These are phyloP conservation scores for Exophiala xenobiotica DNA, from an alignment of 2,329 filamentous ascomycete genomes.

Conservation along the genomic window DNA sequence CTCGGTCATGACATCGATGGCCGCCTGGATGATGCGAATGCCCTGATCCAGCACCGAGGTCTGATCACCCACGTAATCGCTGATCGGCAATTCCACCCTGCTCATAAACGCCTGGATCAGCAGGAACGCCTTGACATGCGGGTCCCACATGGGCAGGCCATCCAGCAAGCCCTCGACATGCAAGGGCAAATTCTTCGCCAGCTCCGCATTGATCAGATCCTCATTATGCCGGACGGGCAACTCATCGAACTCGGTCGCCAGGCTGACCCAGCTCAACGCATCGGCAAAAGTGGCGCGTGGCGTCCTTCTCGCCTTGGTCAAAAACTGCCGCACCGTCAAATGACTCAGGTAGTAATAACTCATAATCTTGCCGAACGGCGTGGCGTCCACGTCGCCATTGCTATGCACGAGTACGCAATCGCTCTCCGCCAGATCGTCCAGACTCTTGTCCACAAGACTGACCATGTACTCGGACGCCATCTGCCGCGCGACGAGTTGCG, in stretches of 20 bases:
- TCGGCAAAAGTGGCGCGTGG: constrained; percentile 69
- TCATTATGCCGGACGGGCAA: constrained; percentile 97
- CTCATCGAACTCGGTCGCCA: constrained; percentile 94
- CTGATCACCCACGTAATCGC: constrained; percentile 95
- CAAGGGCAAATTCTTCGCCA: constrained; percentile 73
- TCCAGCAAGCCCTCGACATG: constrained; percentile 47
- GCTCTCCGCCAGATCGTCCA: constrained; percentile 77
- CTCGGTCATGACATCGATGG: constrained; percentile 90
- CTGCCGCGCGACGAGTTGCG: constrained; percentile 78
- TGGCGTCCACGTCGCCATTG: constrained; percentile 86
- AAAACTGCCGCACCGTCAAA: constrained; percentile 84
- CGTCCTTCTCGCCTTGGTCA: constrained; percentile 69
- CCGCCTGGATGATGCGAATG: constrained; percentile 94
- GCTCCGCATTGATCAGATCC: constrained; percentile 90
- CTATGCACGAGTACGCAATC: constrained; percentile 79
- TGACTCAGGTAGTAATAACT: constrained; percentile 98
- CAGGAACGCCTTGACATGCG: constrained; percentile 93
- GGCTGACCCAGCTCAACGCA: constrained; percentile 86
- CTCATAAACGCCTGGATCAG: constrained; percentile 94
- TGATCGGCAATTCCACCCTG: constrained; percentile 86
- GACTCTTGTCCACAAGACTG: constrained; percentile 81
- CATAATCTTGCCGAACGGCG: constrained; percentile 95
- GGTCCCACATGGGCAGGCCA: constrained; percentile 89
- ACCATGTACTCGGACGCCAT: constrained; percentile 94
- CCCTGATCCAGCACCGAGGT: constrained; percentile 86